Base-by-base conservation (phyloP, 768 basidiomycete species). In the Trametes coccinea region DNA sequence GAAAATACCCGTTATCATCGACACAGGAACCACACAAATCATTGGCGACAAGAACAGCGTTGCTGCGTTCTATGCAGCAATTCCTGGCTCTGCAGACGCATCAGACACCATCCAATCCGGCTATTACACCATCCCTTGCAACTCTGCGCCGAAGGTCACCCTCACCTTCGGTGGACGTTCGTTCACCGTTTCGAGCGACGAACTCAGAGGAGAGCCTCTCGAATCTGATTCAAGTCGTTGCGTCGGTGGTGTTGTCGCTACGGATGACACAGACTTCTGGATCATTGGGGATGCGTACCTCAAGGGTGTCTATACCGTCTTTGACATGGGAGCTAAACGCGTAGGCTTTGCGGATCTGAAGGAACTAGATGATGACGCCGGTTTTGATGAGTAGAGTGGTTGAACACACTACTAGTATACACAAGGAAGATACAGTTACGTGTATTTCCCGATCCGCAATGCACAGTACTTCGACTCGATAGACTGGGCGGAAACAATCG, bases 151-250 rank as follows among this genome's bases (percentile, higher is more conserved):
- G 56, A 56, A 61, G 55, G 48, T 80, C 63, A 70, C 71, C 5
- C 65, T 83, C 58, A 72, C 73, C 0, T 79, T 80, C 65, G 77
- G 75, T 61, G 76, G 76, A 31, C 71, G 72, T 33, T 59, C 62
- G 8, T 82, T 80, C 70, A 51, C 62, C 22, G 72, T 82, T 62
- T 69, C 72, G 5, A 37, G 74, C 16, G 69, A 66, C 5, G 71
- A 69, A 16, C 77, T 81, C 71, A 83, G 80, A 70, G 71, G 83
- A 11, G 84, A 82, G 5, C 68, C 65, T 2, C 61, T 72, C 52
- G 67, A 65, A 5, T 16, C 34, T 2, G 73, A 73, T 53, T 73
- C 73, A 10, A 67, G 64, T 2, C 60, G 76, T 37, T 80, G 79
- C 54, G 58, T 80, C 9, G 77, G 74, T 33, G 77, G 74, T 30